Conservation (phyloP, 306 rosid species). For the Fagus crenata region DNA sequence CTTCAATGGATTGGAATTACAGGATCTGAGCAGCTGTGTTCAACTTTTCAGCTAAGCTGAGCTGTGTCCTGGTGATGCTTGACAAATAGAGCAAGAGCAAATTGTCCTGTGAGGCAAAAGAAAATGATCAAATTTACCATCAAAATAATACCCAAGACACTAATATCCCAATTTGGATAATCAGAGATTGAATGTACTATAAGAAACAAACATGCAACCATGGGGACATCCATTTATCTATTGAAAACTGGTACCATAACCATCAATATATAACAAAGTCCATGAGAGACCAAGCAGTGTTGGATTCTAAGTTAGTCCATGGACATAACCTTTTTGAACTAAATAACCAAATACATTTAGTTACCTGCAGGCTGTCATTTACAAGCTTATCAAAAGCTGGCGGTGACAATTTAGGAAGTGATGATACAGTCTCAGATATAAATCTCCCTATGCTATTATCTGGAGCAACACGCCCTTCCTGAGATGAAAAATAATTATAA, state of each 20-base stretch:
- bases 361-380: conserved; percentile 80
- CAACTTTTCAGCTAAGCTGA: conserved; percentile 83
- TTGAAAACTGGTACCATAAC: neutral
- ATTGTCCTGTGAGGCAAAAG: conserved; percentile 55
- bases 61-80: conserved; percentile 86
- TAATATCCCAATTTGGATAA: neutral
- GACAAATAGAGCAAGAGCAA: conserved; percentile 81
- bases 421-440: conserved; percentile 63
- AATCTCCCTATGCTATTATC: conserved; percentile 75
- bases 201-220: neutral
- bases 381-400: conserved; percentile 75
- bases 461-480: conserved; percentile 76
- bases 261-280: neutral
- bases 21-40: conserved; percentile 94
- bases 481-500: conserved; percentile 20
- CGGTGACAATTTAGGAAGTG: conserved; percentile 74
- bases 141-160: neutral
- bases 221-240: neutral
- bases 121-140: neutral
- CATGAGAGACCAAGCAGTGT: neutral
- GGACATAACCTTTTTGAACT: neutral
- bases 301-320: neutral
- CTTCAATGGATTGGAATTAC: conserved; percentile 31
- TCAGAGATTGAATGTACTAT: neutral
- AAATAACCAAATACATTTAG: neutral